Conservation (phyloP, 192 early-diverging fungal species). For the Linnemannia exigua region DNA sequence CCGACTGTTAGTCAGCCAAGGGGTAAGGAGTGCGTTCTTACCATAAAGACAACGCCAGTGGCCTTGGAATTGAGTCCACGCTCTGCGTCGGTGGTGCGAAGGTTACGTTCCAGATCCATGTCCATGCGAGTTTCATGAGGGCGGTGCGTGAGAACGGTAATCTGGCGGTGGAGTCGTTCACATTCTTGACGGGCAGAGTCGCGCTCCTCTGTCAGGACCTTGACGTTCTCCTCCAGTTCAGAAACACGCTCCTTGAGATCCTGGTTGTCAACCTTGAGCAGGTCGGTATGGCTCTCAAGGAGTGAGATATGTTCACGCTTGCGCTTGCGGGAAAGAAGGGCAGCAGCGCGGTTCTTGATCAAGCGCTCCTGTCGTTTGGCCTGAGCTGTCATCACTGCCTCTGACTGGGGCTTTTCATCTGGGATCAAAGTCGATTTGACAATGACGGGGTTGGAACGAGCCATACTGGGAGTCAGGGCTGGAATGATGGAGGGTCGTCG, state of each 20-base stretch:
- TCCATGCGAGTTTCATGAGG: conserved; percentile 39
- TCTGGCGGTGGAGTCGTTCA: conserved; percentile 22
- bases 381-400: conserved; percentile 58
- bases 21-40: conserved; percentile 23
- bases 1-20: background rate
- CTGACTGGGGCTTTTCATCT: conserved; percentile 56
- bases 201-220: conserved; percentile 63
- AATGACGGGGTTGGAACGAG: conserved; percentile 49
- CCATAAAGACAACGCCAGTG: conserved; percentile 74
- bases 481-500: conserved; percentile 59
- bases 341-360: conserved; percentile 94
- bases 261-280: conserved; percentile 71
- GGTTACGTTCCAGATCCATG: conserved; percentile 49
- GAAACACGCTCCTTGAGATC: conserved; percentile 68
- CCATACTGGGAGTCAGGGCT: conserved; percentile 39
- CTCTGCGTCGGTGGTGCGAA: conserved; percentile 29
- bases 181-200: conserved; percentile 56
- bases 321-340: conserved; percentile 88
- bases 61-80: conserved; percentile 62
- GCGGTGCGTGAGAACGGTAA: conserved; percentile 28
- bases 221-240: conserved; percentile 70
- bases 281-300: conserved; percentile 73
- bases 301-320: conserved; percentile 88
- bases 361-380: conserved; percentile 88
- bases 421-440: conserved; percentile 52